Percentiles rank a stretch among this genome's conserved stretches.
Conservation (phyloP, 257 asterid species). For the Rhazya stricta region DNA sequence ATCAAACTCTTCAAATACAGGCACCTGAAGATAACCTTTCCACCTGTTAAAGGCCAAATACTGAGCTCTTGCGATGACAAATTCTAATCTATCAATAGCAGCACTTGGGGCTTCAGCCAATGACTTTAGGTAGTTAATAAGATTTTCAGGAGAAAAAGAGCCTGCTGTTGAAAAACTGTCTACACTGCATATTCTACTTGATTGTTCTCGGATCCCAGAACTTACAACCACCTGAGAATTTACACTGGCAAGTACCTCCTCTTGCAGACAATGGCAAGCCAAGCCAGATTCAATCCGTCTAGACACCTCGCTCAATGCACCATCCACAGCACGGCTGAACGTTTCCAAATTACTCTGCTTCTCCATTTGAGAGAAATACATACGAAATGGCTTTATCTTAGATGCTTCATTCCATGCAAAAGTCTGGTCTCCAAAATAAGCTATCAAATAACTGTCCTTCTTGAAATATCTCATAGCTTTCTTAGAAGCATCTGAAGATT, state of each 20-base stretch:
- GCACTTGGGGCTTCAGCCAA: conserved; percentile 46
- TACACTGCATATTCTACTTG: conserved; percentile 34
- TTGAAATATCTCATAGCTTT: conserved; percentile 41
- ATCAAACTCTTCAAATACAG: conserved; percentile 27
- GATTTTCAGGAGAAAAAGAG: conserved; percentile 39
- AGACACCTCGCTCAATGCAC: conserved; percentile 55
- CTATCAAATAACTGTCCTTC: conserved; percentile 50
- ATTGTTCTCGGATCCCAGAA: conserved; percentile 43
- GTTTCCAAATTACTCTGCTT: conserved; percentile 42
- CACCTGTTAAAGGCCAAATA: conserved; percentile 53
- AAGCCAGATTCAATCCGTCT: conserved; percentile 60
- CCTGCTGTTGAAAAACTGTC: conserved; percentile 33
- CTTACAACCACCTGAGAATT: conserved; percentile 36
- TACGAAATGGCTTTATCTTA: conserved; percentile 49
- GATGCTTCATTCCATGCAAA: conserved; percentile 81
- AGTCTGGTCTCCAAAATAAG: conserved; percentile 75
- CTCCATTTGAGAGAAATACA: conserved; percentile 54
- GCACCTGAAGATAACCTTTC: conserved; percentile 51
- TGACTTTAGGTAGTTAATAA: conserved; percentile 35
- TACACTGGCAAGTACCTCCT: conserved; percentile 34
- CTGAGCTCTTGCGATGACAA: conserved; percentile 42
- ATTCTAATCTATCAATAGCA: conserved; percentile 33
- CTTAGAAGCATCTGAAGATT: conserved; percentile 57
- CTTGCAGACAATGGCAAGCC: conserved; percentile 59
- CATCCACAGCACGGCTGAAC: conserved; percentile 47